These are phyloP conservation scores for Pseudonitzschia multiseries DNA, from an alignment of 108 stramenopile species.

Conservation along the genomic window DNA sequence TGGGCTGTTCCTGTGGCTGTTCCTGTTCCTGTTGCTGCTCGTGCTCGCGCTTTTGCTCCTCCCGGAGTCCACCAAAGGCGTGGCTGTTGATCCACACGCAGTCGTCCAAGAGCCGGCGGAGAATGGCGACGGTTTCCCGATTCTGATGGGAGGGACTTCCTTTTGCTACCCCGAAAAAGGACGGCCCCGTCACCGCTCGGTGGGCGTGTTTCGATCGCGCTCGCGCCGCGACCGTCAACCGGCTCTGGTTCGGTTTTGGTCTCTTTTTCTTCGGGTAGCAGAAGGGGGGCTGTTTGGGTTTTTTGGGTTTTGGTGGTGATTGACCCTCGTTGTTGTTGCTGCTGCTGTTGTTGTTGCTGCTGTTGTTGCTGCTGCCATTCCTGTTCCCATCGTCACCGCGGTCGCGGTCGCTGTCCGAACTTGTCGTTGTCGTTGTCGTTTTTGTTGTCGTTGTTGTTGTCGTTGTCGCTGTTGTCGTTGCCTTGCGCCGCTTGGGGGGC, in stretches of 20 bases:
- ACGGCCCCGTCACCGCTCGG: conserved; percentile 22
- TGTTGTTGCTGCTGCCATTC: too few species aligned
- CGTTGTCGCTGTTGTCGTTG: not conserved
- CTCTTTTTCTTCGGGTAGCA: not conserved
- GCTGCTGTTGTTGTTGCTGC: too few species aligned
- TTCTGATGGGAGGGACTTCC: conserved; percentile 37
- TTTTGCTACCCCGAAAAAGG: conserved; percentile 39
- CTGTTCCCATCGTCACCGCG: too few species aligned
- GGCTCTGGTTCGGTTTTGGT: not conserved
- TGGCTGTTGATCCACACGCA: conserved; percentile 51
- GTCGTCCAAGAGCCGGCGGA: conserved; percentile 26
- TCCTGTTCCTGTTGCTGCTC: not conserved
- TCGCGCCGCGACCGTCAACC: conserved; percentile 42
- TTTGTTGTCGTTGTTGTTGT: not conserved
- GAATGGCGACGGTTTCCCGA: conserved; percentile 15
- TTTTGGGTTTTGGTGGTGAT: too few species aligned
- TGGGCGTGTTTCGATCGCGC: conserved; percentile 54
- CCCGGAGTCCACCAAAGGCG: conserved; percentile 40
- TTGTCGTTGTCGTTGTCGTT: not conserved
- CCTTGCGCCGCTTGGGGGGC: not conserved
- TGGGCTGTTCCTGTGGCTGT: not conserved
- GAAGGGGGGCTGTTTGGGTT: not conserved
- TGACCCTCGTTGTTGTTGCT: too few species aligned
- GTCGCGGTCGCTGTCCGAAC: too few species aligned
- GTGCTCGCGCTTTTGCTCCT: too few species aligned